Percentiles rank a stretch among this genome's conserved stretches.
phyloP scores from a whole-genome alignment of 345 rosid species.

The Cardamine resedifolia region DNA sequence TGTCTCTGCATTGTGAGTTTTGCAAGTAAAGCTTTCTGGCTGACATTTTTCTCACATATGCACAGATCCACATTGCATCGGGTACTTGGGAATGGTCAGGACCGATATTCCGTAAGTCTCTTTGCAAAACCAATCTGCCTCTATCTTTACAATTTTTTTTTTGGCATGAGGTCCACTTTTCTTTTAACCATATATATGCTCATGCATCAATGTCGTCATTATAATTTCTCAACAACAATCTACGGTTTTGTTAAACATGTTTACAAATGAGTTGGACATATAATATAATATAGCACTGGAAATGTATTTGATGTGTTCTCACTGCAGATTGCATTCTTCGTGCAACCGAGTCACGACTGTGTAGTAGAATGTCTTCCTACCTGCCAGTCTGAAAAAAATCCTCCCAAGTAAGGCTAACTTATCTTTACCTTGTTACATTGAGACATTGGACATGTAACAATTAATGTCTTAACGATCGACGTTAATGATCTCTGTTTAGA shows the following conservation, averaged over 20 bases:
- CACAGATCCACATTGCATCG: conserved; percentile 85
- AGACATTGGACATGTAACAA: background rate
- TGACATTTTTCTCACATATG: too few species aligned
- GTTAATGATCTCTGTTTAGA: conserved; percentile 21
- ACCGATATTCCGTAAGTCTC: conserved; percentile 69
- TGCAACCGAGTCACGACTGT: conserved; percentile 75
- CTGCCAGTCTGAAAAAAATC: conserved; percentile 65
- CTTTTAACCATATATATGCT: too few species aligned
- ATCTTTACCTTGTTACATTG: background rate
- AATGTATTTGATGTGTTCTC: background rate
- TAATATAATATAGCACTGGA: background rate
- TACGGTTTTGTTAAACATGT: background rate
- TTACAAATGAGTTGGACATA: background rate
- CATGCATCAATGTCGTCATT: too few species aligned
- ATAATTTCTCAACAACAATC: background rate
- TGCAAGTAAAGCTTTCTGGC: too few species aligned
- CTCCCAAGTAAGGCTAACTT: conserved; percentile 60
- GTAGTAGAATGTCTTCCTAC: conserved; percentile 83
- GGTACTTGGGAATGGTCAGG: conserved; percentile 66
- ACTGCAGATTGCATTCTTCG: conserved; percentile 64
- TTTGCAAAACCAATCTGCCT: background rate
- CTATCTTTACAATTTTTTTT: too few species aligned
- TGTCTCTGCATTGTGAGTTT: too few species aligned
- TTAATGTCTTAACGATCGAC: background rate
- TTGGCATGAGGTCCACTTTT: too few species aligned